Evolutionary conservation across 2,329 filamentous ascomycete species (phyloP), one percentile per base, ranked within the genome.

Genomic region (Shiraia bambusicola): DNA sequence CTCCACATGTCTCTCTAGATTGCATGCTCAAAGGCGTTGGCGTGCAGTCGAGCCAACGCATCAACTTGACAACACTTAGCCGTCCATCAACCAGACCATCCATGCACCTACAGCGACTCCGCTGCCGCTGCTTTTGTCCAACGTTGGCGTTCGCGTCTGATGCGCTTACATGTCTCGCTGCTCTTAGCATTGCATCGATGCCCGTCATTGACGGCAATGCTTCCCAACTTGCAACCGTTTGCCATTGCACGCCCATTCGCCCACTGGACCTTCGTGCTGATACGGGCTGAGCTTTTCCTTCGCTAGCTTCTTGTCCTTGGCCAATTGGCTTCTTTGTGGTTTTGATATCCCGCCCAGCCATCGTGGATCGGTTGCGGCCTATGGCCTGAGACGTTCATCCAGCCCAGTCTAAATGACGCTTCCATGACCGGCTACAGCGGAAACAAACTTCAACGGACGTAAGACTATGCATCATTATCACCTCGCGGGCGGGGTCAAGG

Each of bases 51-150:
- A 67, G 64, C 64, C 65, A 69, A 56, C 65, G 64, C 65, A 67
- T 67, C 65, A 69, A 60, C 50, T 62, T 67, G 65, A 69, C 65
- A 69, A 61, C 65, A 67, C 65, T 62, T 67, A 67, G 63, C 65
- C 60, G 59, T 52, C 58, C 57, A 54, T 61, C 56, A 62, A 59
- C 56, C 62, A 63, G 58, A 58, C 61, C 59, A 68, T 56, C 65
- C 65, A 65, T 67, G 65, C 59, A 67, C 59, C 48, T 66, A 65
- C 63, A 59, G 52, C 49, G 42, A 49, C 59, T 53, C 54, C 51
- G 15, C 56, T 50, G 49, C 47, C 59, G 63, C 59, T 65, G 61
- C 62, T 67, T 67, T 66, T 64, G 52, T 53, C 45, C 52, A 37
- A 36, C 51, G 40, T 55, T 54, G 49, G 54, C 39, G 52, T 58